Base-by-base conservation (phyloP, 2,329 filamentous ascomycete species). In the Pseudocercospora vitis region DNA sequence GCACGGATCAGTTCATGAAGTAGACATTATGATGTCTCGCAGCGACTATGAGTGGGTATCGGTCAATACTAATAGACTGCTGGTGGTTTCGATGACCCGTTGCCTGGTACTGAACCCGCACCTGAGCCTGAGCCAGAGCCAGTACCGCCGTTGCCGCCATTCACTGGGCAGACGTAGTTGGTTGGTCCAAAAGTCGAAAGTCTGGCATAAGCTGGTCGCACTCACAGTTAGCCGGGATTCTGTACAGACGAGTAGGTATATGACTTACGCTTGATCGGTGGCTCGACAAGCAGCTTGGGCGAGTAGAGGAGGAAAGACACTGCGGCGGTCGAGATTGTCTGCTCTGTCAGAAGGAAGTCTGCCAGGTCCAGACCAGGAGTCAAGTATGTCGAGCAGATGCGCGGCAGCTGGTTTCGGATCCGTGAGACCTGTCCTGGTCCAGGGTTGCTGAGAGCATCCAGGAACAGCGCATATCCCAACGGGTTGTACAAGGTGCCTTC, bases 401-500 rank as follows among this genome's bases (percentile, higher is more conserved):
- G 60, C 7, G 53, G 54, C 42, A 75, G 51, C 16, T 29, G 26
- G 57, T 77, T 61, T 12, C 37, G 14, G 16, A 81, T 61, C 3
- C 77, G 63, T 1, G 59, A 67, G 2, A 72, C 51, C 16, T 69
- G 54, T 0, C 73, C 78, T 0, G 76, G 76, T 1, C 79, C 78
- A 37, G 70, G 70, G 58, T 81, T 68, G 7, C 61, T 70, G 53
- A 83, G 68, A 12, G 78, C 79, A 64, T 81, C 78, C 7, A 75
- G 66, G 1, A 74, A 66, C 37, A 82, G 62, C 1, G 68, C 70
- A 53, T 71, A 76, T 0, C 71, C 70, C 19, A 81, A 65, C 0
- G 76, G 73, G 55, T 81, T 78, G 58, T 75, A 78, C 35, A 82
- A 67, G 28, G 77, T 68, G 2, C 74, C 74, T 53, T 80, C 78